phyloP scores from a whole-genome alignment of 805 yeast genomes.

The Candida coquimbonensis region DNA sequence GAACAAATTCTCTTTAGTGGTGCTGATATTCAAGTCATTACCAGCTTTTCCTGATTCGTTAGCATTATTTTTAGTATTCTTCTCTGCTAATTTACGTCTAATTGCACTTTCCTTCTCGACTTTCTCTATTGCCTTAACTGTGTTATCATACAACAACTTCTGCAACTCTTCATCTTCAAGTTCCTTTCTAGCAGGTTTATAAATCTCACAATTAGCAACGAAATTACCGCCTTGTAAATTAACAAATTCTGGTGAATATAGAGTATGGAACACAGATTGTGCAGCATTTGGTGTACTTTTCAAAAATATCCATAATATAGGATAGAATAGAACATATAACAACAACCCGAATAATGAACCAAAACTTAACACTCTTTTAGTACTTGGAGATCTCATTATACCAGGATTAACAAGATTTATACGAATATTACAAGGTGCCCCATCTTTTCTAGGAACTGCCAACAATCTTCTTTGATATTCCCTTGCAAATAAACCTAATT shows the following conservation, averaged over 20 bases:
- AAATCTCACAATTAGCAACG: constrained; percentile 64
- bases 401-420: constrained; percentile 87
- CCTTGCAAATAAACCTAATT: constrained; percentile 66
- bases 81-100: constrained; percentile 42
- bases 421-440: constrained; percentile 60
- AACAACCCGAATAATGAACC: constrained; percentile 65
- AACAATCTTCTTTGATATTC: constrained; percentile 68
- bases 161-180: constrained; percentile 56
- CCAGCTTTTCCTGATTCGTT: not conserved
- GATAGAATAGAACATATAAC: constrained; percentile 63
- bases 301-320: constrained; percentile 74
- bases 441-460: constrained; percentile 58
- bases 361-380: constrained; percentile 68
- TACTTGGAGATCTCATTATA: constrained; percentile 78
- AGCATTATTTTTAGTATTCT: not conserved
- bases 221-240: constrained; percentile 59
- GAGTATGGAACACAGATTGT: constrained; percentile 64
- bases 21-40: not conserved
- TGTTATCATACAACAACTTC: constrained; percentile 49
- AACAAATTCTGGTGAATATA: constrained; percentile 65
- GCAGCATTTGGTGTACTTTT: constrained; percentile 76
- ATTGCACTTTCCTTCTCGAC: constrained; percentile 70
- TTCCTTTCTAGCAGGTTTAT: constrained; percentile 54
- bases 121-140: constrained; percentile 47
- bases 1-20: not conserved